Conservation (phyloP, 495 filamentous ascomycete genomes). For the Penicillium chermesinum region DNA sequence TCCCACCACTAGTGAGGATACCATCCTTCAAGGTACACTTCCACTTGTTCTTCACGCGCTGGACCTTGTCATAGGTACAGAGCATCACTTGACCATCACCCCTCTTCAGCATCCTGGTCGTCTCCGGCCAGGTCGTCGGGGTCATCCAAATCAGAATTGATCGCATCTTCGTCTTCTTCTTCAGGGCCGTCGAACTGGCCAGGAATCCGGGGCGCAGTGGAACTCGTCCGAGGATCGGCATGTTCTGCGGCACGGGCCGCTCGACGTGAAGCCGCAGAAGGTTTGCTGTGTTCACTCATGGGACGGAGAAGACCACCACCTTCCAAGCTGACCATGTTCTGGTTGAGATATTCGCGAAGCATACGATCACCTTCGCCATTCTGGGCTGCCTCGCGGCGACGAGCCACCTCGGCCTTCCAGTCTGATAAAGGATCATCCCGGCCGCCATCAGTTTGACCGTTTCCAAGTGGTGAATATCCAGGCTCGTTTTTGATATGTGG, state of each 20-base stretch:
- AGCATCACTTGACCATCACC: conserved; percentile 85
- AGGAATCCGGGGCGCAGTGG: conserved; percentile 8
- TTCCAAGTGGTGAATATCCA: conserved; percentile 39
- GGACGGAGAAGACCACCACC: conserved; percentile 80
- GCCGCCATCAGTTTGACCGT: conserved; percentile 70
- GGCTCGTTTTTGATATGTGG: conserved; percentile 47
- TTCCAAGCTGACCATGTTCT: conserved; percentile 64
- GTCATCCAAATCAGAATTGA: conserved; percentile 98
- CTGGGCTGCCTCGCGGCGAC: conserved; percentile 51
- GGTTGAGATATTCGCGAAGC: conserved; percentile 39
- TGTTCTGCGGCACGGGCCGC: conserved; percentile 10
- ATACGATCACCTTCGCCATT: conserved; percentile 53
- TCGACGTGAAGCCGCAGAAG: conserved; percentile 12
- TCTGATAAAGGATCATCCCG: conserved; percentile 42
- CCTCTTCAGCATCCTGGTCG: conserved; percentile 74
- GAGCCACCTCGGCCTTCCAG: conserved; percentile 56
- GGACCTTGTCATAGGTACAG: conserved; percentile 99
- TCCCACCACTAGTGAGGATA: conserved; percentile 81
- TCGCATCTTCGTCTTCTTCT: conserved; percentile 83
- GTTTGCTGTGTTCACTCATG: conserved; percentile 32
- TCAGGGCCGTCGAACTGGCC: conserved; percentile 65
- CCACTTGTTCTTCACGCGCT: conserved; percentile 99
- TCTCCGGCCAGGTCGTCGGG: conserved; percentile 77
- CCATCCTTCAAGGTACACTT: conserved; percentile 98
- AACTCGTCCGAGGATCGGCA: neutral